Conservation (phyloP, 2,329 filamentous ascomycete species). For the Diaporthe humulicola region DNA sequence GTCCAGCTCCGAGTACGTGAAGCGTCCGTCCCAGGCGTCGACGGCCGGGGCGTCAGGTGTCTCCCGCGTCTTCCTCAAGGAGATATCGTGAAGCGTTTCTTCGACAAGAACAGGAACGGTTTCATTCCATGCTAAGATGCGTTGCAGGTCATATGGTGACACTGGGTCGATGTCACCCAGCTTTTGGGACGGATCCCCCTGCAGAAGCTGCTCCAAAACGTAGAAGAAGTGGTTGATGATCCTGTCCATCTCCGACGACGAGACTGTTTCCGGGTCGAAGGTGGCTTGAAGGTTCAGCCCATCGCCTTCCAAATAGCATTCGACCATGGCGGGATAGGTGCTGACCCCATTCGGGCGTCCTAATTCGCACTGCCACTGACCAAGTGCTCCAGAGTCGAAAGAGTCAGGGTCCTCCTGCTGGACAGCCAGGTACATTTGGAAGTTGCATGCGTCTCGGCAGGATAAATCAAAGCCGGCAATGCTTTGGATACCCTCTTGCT, state of each 20-base stretch:
- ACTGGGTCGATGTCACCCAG: not conserved
- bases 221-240: constrained; percentile 7
- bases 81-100: not conserved
- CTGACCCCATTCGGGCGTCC: not conserved
- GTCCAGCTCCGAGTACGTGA: constrained; percentile 5
- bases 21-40: not conserved
- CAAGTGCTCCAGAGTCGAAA: not conserved
- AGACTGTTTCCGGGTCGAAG: constrained; percentile 5
- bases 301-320: not conserved
- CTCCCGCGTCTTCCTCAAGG: not conserved
- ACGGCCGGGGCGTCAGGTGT: not conserved
- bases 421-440: not conserved
- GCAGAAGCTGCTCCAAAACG: not conserved
- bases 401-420: constrained; percentile 3
- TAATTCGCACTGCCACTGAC: constrained; percentile 5
- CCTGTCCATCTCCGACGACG: not conserved
- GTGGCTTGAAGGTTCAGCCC: not conserved
- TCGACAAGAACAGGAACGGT: not conserved
- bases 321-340: not conserved
- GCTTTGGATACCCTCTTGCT: constrained; percentile 72
- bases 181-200: not conserved
- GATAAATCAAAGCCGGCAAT: constrained; percentile 59
- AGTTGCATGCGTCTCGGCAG: constrained; percentile 1
- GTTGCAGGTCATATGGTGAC: not conserved
- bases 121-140: not conserved